Evolutionary conservation across 1,284 basidiomycete genomes (phyloP).

Genomic region (Paramarasmius palmivorus): DNA sequence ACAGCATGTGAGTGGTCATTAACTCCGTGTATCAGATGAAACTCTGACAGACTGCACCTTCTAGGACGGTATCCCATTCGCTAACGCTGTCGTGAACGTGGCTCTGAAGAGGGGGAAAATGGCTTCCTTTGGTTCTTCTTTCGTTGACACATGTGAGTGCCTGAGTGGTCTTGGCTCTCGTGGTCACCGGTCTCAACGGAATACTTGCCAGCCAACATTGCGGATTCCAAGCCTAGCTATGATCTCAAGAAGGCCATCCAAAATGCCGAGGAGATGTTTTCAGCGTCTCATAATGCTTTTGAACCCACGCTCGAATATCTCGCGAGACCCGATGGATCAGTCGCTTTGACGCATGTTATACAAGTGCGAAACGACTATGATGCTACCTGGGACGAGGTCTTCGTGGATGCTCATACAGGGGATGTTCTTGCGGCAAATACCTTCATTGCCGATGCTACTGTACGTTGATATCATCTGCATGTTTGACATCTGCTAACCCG

Average conservation of each 20-base stretch:
- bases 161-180: no score
- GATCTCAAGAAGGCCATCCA: constrained; percentile 28
- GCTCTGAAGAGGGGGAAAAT: constrained; percentile 29
- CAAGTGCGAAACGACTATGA: constrained; percentile 53
- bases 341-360: constrained; percentile 48
- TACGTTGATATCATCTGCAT: no score
- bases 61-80: constrained; percentile 37
- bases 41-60: not conserved
- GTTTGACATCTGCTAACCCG: not conserved
- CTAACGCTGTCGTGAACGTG: constrained; percentile 40
- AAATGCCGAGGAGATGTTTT: constrained; percentile 28
- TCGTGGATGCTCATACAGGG: constrained; percentile 57
- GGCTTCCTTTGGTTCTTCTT: constrained; percentile 37
- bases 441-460: constrained; percentile 25
- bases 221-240: constrained; percentile 30
- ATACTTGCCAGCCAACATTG: constrained; percentile 32
- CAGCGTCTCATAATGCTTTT: constrained; percentile 33
- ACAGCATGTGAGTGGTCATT: not conserved
- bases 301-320: constrained; percentile 37
- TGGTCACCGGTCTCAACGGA: not conserved
- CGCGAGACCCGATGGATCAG: constrained; percentile 42
- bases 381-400: constrained; percentile 61
- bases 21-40: not conserved
- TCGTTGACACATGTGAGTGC: constrained; percentile 29
- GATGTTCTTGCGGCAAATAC: constrained; percentile 56